Evolutionary conservation across 805 yeast genomes (phyloP), one percentile per base, ranked within the genome.

Genomic region (Metschnikowia bowlesiae): DNA sequence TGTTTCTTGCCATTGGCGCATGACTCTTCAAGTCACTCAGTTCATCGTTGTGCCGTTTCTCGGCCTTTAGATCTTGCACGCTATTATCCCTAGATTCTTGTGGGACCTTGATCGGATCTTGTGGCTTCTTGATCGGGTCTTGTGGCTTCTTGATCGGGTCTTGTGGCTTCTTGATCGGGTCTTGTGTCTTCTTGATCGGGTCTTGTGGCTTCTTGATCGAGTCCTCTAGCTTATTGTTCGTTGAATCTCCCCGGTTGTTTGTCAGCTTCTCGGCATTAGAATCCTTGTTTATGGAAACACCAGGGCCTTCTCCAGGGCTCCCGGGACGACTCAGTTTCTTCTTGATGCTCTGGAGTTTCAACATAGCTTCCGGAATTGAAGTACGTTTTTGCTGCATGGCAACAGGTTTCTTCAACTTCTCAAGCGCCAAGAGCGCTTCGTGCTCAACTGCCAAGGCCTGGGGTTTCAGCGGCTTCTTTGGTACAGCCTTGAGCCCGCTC

Each of bases 331-430:
- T 32, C 22, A 34, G 39, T 36, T 44, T 44, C 16, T 28, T 33
- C 30, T 34, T 35, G 46, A 65, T 47, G 4, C 36, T 49, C 10
- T 56, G 54, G 3, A 58, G 47, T 39, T 48, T 57, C 30, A 48
- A 49, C 33, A 67, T 50, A 1, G 70, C 71, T 44, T 66, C 71
- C 4, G 70, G 65, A 10, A 51, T 50, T 22, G 53, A 53, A 2
- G 30, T 33, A 4, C 26, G 18, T 37, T 44, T 48, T 10, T 39
- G 60, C 48, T 29, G 52, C 47, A 45, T 36, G 8, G 40, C 46
- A 35, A 29, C 46, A 2, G 46, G 46, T 35, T 49, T 49, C 26
- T 44, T 35, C 16, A 53, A 38, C 16, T 22, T 47, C 34, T 40
- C 50, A 11, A 39, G 52, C 3, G 59, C 59, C 16, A 47, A 32